Conservation (phyloP, 345 rosid species). For the Arabis hirsuta region DNA sequence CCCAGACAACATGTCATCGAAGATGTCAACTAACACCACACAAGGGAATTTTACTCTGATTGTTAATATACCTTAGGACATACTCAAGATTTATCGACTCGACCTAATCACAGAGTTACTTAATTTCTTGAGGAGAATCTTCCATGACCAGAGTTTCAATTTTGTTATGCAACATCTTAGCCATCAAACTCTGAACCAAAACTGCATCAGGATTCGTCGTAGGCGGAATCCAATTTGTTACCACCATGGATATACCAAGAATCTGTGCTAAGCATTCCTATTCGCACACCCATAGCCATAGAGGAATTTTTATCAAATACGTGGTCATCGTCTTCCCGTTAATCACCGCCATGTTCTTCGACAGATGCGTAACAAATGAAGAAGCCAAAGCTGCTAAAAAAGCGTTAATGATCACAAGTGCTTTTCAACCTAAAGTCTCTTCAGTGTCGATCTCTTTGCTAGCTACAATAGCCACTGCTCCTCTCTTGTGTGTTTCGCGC, state of each 20-base stretch:
- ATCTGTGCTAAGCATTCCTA: constrained; percentile 83
- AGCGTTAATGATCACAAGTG: constrained; percentile 79
- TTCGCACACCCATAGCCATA: constrained; percentile 94
- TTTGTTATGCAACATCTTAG: constrained; percentile 92
- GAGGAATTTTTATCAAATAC: constrained; percentile 76
- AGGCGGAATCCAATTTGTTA: constrained; percentile 65
- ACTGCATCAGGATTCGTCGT: constrained; percentile 69
- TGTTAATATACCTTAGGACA: constrained; percentile 7
- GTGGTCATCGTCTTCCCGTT: constrained; percentile 79
- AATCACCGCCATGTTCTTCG: constrained; percentile 78
- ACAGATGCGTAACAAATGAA: constrained; percentile 71
- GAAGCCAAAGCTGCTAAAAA: constrained; percentile 86
- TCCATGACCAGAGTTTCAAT: constrained; percentile 91
- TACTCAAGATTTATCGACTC: constrained; percentile 12
- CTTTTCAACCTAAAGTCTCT: constrained; percentile 86
- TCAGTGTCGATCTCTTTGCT: constrained; percentile 90
- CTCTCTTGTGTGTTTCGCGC: constrained; percentile 96
- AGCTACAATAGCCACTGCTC: constrained; percentile 93
- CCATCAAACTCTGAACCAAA: constrained; percentile 89
- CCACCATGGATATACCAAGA: constrained; percentile 76
- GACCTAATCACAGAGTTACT: constrained; percentile 33
- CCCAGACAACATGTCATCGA: constrained; percentile 94
- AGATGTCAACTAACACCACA: constrained; percentile 81
- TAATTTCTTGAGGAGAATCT: constrained; percentile 72
- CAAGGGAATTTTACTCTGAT: constrained; percentile 19